Percentiles rank a stretch among this genome's conserved stretches.
These are phyloP conservation scores for Bisporella sp. DNA, from an alignment of 2,329 filamentous ascomycete species.

Conservation along the genomic window DNA sequence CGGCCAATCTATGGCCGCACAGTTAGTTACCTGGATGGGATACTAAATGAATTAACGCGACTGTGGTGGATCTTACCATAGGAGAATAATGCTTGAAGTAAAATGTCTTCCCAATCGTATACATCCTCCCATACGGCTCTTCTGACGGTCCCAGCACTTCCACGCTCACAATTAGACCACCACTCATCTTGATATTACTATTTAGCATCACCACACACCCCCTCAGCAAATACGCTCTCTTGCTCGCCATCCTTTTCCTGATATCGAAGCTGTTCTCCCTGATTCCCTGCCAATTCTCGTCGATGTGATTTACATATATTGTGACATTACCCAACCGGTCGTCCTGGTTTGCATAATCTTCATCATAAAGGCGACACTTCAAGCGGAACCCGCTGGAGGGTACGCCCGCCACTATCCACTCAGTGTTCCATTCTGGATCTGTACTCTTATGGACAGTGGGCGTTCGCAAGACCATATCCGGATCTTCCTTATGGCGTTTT, in stretches of 20 bases:
- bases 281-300: slow-evolving; percentile 62
- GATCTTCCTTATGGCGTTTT: slow-evolving; percentile 79
- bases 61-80: slow-evolving; percentile 34
- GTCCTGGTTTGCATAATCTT: slow-evolving; percentile 79
- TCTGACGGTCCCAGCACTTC: slow-evolving; percentile 72
- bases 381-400: slow-evolving; percentile 74
- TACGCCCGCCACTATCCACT: slow-evolving; percentile 85
- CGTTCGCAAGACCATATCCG: slow-evolving; percentile 66
- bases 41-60: too few species aligned
- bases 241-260: slow-evolving; percentile 80
- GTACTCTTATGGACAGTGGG: slow-evolving; percentile 65
- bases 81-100: slow-evolving; percentile 86
- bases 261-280: slow-evolving; percentile 58
- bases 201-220: slow-evolving; percentile 58
- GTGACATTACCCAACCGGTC: slow-evolving; percentile 85
- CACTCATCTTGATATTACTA: slow-evolving; percentile 58
- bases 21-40: too few species aligned
- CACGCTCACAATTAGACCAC: slow-evolving; percentile 64
- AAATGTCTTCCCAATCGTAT: slow-evolving; percentile 68
- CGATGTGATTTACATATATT: slow-evolving; percentile 52
- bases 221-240: slow-evolving; percentile 74
- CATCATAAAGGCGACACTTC: slow-evolving; percentile 84
- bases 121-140: slow-evolving; percentile 60
- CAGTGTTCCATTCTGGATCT: slow-evolving; percentile 73
- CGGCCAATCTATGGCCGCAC: slow-evolving; percentile 53